A percentile compares a stretch with the other conserved stretches of the same genome.
phyloP scores from a whole-genome alignment of 305 asterid species.

The Euphrasia arctica region DNA sequence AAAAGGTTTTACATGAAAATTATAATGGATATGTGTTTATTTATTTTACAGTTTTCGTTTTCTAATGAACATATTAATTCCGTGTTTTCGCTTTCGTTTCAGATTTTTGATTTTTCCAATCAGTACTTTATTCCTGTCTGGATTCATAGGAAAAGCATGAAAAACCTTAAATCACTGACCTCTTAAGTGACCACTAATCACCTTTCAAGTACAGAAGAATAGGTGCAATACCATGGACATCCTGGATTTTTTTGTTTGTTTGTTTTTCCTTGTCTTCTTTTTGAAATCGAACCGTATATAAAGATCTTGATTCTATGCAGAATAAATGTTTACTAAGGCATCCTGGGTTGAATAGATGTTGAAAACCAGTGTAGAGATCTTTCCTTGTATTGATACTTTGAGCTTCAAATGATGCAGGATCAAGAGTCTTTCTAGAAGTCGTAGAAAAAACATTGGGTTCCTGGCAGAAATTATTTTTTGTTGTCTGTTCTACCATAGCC shows the following conservation, averaged over 20 bases:
- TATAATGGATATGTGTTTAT: constrained; percentile 4
- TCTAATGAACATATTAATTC: not conserved
- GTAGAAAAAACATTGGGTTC: no score
- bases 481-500: no score
- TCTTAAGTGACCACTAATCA: constrained; percentile 7
- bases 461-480: no score
- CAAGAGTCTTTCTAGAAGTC: no score
- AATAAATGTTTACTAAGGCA: no score
- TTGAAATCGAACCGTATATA: no score
- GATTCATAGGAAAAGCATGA: constrained; percentile 12
- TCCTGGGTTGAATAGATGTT: no score
- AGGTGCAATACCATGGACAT: not conserved
- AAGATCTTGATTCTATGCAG: no score
- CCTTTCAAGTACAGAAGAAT: constrained; percentile 6
- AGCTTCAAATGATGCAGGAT: no score
- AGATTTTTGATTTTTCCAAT: constrained; percentile 10
- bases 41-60: not conserved
- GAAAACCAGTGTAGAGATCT: no score
- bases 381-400: no score
- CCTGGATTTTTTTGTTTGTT: not conserved
- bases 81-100: constrained; percentile 12
- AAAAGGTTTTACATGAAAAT: constrained; percentile 12
- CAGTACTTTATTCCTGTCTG: constrained; percentile 4
- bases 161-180: not conserved
- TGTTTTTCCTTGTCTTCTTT: no score